Evolutionary conservation across 1,139 yeast species (phyloP), one percentile per base, ranked within the genome.

Genomic region (Candida tetrigidarum): DNA sequence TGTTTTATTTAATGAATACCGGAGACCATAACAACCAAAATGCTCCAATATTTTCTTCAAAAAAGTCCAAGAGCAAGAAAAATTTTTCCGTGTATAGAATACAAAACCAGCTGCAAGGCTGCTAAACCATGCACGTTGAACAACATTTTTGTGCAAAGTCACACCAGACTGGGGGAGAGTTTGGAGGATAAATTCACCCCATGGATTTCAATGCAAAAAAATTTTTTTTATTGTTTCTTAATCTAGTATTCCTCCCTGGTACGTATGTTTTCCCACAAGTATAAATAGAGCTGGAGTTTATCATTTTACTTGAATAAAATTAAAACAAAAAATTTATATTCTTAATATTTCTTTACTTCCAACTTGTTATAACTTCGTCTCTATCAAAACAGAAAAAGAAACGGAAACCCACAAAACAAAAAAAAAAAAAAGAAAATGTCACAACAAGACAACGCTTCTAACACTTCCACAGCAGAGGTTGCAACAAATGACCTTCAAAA

Each of bases 401-500:
- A n/a, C n/a, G n/a, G n/a, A n/a, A n/a, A n/a, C n/a, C n/a, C n/a
- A n/a, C n/a, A n/a, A n/a, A n/a, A n/a, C n/a, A n/a, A n/a, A n/a
- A n/a, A n/a, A n/a, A n/a, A n/a, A 40, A 33, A 14, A 20, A 33
- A 20, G 25, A 37, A 25, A 15, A 49, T 49, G 50, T 45, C 52
- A 10, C 42, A 26, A 18, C 48, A 43, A 35, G 43, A 42, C 23
- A 20, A 41, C 19, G 40, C 28, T 29, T 47, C 50, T 22, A 41
- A 32, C 20, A 39, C 52, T 25, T 45, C 52, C 10, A 43, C 49
- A 52, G 89, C 96, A 20, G 88, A 86, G 60, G 83, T 79, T 1
- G 97, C 90, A 61, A 77, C 90, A 47, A 90, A 91, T 58, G 71
- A 60, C 1, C 69, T 89, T 41, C 96, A 91, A 59, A 76, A 77